Conservation (phyloP, 2,329 filamentous ascomycete genomes). For the Phaeophleospora eucalypticola region DNA sequence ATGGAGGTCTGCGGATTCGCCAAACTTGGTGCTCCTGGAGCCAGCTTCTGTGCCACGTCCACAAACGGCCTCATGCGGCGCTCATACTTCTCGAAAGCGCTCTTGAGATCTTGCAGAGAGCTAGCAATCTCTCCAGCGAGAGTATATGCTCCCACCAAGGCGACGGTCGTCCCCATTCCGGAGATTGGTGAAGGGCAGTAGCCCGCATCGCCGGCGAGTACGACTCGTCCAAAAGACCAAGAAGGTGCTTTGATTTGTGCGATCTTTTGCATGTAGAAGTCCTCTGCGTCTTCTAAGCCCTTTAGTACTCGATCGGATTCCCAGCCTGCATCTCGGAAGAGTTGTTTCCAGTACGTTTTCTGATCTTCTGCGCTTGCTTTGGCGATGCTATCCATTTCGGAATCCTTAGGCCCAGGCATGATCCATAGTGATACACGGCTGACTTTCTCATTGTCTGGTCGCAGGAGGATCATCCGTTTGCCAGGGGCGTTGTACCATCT, state of each 20-base stretch:
- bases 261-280: constrained; percentile 27
- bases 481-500: constrained; percentile 28
- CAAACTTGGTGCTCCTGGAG: constrained; percentile 27
- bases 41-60: constrained; percentile 26
- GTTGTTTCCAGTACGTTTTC: constrained; percentile 19
- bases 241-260: constrained; percentile 27
- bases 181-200: constrained; percentile 28
- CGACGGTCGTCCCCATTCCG: constrained; percentile 32
- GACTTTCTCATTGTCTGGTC: constrained; percentile 20
- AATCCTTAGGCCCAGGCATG: constrained; percentile 12
- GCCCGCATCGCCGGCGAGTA: constrained; percentile 29
- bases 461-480: constrained; percentile 23
- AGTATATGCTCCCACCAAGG: constrained; percentile 29
- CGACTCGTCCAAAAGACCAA: constrained; percentile 26
- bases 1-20: constrained; percentile 25
- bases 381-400: constrained; percentile 14
- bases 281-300: constrained; percentile 35
- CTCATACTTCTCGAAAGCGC: constrained; percentile 29
- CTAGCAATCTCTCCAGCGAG: constrained; percentile 28
- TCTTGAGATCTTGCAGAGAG: constrained; percentile 9
- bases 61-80: constrained; percentile 25
- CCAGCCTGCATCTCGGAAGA: constrained; percentile 27
- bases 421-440: constrained; percentile 16
- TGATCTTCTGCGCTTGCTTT: constrained; percentile 16
- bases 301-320: constrained; percentile 22